Conservation (phyloP, 192 early-diverging fungal genomes). For the Linnemannia zychae region DNA sequence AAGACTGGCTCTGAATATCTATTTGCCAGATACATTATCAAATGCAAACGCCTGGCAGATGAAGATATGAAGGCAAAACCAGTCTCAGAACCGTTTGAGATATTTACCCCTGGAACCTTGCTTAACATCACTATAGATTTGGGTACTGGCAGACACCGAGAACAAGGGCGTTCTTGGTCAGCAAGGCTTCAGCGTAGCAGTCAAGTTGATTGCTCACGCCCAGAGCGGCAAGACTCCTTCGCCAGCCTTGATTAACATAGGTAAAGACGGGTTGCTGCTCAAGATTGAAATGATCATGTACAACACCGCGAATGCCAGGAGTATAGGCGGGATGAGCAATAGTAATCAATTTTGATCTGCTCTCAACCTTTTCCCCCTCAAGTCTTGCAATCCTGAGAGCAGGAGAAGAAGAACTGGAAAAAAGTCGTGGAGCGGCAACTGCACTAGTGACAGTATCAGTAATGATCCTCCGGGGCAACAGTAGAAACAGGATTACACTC, state of each 20-base stretch:
- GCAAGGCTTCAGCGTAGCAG: constrained; percentile 80
- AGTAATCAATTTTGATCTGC: neutral
- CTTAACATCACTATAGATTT: constrained; percentile 69
- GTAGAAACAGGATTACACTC: neutral
- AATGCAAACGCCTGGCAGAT: neutral
- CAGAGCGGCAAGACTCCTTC: constrained; percentile 78
- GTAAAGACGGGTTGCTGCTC: constrained; percentile 53
- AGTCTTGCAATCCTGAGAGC: constrained; percentile 9
- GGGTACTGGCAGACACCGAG: constrained; percentile 87
- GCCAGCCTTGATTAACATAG: constrained; percentile 60
- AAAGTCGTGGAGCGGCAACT: neutral
- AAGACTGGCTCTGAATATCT: constrained; percentile 8
- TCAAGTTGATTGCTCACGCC: constrained; percentile 91
- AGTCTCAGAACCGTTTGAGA: neutral
- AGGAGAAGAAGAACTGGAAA: neutral
- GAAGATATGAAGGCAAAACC: neutral
- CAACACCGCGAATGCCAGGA: neutral
- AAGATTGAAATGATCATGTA: neutral
- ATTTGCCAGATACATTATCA: constrained; percentile 1
- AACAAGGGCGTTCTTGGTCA: constrained; percentile 81
- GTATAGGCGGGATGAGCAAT: neutral
- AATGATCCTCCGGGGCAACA: neutral
- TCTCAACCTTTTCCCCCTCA: constrained; percentile 3
- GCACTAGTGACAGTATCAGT: neutral
- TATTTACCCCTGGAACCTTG: neutral